Evolutionary conservation across 1,284 basidiomycete genomes (phyloP).

Genomic region (Puccinia polysora): DNA sequence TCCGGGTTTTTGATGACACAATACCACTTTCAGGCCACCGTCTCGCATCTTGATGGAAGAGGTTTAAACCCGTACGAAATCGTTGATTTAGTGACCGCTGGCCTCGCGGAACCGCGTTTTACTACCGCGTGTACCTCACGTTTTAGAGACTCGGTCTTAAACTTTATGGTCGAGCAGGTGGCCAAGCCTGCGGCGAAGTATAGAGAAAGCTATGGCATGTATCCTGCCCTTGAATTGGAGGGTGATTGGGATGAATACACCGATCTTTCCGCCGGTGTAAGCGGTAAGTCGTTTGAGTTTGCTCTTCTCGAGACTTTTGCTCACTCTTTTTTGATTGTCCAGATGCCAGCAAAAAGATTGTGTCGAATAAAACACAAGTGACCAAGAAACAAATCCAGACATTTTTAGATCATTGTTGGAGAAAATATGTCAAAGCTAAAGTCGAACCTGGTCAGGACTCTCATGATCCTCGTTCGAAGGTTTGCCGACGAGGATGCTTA

Average conservation of each 20-base stretch:
- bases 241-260: constrained; percentile 73
- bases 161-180: constrained; percentile 69
- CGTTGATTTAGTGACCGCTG: constrained; percentile 65
- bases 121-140: constrained; percentile 60
- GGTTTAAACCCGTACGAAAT: constrained; percentile 85
- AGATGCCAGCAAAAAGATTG: constrained; percentile 56
- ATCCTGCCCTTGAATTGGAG: constrained; percentile 69
- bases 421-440: constrained; percentile 84
- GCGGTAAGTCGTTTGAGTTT: constrained; percentile 56
- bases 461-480: neutral
- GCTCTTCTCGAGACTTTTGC: neutral
- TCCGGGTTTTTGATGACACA: too few species aligned
- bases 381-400: constrained; percentile 70
- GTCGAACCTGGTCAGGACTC: constrained; percentile 72
- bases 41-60: constrained; percentile 58
- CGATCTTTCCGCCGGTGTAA: constrained; percentile 70
- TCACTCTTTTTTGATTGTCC: neutral
- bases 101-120: constrained; percentile 63
- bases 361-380: constrained; percentile 86
- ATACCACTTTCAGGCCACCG: constrained; percentile 36
- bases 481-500: neutral
- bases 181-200: constrained; percentile 66
- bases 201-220: constrained; percentile 75
- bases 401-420: constrained; percentile 84
- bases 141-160: constrained; percentile 70